Evolutionary conservation across 2,329 filamentous ascomycete genomes (phyloP), one percentile per base, ranked within the genome.

Genomic region (Dactylellina drechsleri): DNA sequence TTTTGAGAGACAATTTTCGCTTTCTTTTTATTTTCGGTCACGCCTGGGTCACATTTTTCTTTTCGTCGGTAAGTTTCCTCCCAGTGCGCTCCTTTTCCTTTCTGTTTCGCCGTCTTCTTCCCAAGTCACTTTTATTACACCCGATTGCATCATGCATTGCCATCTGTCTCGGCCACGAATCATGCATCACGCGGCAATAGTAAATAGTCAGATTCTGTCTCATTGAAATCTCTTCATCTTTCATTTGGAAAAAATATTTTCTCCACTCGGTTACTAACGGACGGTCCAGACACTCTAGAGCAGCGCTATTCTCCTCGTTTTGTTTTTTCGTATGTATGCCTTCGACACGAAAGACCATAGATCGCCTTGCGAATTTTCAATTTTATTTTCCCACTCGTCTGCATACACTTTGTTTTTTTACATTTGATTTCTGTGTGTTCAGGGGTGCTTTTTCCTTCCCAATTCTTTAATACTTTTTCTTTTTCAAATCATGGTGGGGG

Each of bases 211-310:
- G 28, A 67, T 12, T 23, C 5, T 6, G 16, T 36, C 41, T 45
- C 54, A 50, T 56, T 43, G 18, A 54, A 49, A 43, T 31, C 18
- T 62, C 58, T 59, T 18, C 12, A 18, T 52, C 47, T 23, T 23
- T 23, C 18, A 5, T 52, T 52, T 18, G n/a, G 2, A 15, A 47
- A 20, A 54, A 59, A 36, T 31, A 31, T 57, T 53, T 59, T 62
- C 52, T 67, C 70, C 64, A 74, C 66, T 74, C 70, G 70, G 70
- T 74, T 74, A 74, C 70, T 74, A 53, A 67, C 70, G 70, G 70
- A 41, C 50, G 57, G 62, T 74, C 62, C 28, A 67, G 47, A 45
- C 61, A 62, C 31, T 64, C 50, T 65, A 66, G 68, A 73, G 68
- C 61, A 66, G 64, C 70, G 62, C 62, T 52, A 31, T 74, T 54